A percentile compares a stretch with the other conserved stretches of the same genome.
Evolutionary conservation across 805 yeast species (phyloP).

Genomic region (Metschnikowia continentalis): DNA sequence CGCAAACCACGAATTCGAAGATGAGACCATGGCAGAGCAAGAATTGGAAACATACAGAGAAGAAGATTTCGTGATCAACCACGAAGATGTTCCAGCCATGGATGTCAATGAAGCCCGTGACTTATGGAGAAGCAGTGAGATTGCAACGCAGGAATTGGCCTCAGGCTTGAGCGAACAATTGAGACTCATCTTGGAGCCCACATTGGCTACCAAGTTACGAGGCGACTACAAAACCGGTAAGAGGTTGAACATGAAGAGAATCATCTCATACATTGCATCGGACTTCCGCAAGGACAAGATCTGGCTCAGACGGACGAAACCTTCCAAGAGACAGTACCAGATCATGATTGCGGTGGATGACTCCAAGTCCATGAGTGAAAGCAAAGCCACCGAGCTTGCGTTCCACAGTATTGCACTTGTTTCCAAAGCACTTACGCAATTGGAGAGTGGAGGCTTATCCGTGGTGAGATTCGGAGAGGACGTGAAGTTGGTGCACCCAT

Average conservation of each 20-base stretch:
- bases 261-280: constrained; percentile 95
- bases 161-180: constrained; percentile 88
- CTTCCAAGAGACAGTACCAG: constrained; percentile 95
- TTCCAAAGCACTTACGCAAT: constrained; percentile 85
- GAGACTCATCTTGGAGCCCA: constrained; percentile 89
- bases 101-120: constrained; percentile 63
- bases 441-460: constrained; percentile 91
- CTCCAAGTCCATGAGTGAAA: constrained; percentile 95
- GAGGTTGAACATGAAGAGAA: constrained; percentile 93
- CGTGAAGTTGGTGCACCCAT: constrained; percentile 82
- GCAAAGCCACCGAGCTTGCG: constrained; percentile 84
- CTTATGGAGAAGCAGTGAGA: constrained; percentile 79
- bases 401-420: constrained; percentile 93
- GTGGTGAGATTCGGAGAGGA: constrained; percentile 87
- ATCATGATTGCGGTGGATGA: constrained; percentile 97
- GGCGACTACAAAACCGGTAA: constrained; percentile 99
- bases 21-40: constrained; percentile 13
- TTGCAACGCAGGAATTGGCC: constrained; percentile 82
- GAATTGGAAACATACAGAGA: constrained; percentile 9
- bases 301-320: constrained; percentile 96
- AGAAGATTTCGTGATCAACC: constrained; percentile 19
- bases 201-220: constrained; percentile 86
- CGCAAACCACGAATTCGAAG: constrained; percentile 27
- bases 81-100: constrained; percentile 43
- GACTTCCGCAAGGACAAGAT: constrained; percentile 96